Evolutionary conservation across 2,329 filamentous ascomycete species (phyloP), one percentile per base, ranked within the genome.

Genomic region (Diaporthe ampelina): DNA sequence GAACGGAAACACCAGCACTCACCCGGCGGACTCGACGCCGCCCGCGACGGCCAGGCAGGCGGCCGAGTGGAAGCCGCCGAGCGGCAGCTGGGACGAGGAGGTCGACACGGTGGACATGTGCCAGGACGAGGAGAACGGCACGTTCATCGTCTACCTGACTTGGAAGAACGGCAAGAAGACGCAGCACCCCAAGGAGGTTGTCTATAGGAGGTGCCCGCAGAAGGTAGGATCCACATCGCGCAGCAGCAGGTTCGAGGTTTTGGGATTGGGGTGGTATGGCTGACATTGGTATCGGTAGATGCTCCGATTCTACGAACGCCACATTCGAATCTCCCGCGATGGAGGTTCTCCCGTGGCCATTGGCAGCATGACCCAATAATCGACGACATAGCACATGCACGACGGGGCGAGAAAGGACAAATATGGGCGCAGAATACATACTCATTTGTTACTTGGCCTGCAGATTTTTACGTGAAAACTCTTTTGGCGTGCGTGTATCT

Each of bases 141-240:
- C 87, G 74, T 85, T 94, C 19, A 87, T 91, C 43, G 93, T 93
- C 0, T 94, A 92, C 78, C 83, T 95, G 43, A 90, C 91, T 17
- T 96, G 94, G 94, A 92, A 91, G 78, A 91, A 93, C 75, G 91
- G 91, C 11, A 86, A 90, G 63, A 95, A 94, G 85, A 94, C 93
- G 0, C 91, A 94, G 79, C 94, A 96, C 79, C 88, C 90, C 13
- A 91, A 94, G 21, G 82, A 86, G 26, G 87, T 92, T 19, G 88
- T 95, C 10, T 94, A 95, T 79, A 88, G 91, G 79, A 92, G 94
- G 78, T 95, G 93, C 77, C 94, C 94, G 0, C 94, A 96, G 80
- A 94, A 92, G 88, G 93, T 93, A 81, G 81, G 73, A 84, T 63
- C 21, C 21, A 48, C 19, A n/a, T n/a, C 21, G 4, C 11, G 9